phyloP scores from a whole-genome alignment of 2,329 filamentous ascomycete species.

The Zopfia rhizophila region DNA sequence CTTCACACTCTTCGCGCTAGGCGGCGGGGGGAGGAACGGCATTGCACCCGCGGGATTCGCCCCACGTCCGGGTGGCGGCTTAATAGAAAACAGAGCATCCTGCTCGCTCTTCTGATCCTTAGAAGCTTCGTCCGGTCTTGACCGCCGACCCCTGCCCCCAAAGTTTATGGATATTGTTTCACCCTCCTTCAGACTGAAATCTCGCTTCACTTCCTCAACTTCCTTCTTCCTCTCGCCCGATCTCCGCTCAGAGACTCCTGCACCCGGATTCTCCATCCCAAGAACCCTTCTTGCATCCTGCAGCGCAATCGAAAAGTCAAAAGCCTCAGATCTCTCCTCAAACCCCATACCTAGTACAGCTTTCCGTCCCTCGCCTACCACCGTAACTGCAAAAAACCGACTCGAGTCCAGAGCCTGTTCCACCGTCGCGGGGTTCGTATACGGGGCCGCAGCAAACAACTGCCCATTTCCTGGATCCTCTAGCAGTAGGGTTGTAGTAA shows the following conservation, averaged over 20 bases:
- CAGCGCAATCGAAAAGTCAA: slow-evolving; percentile 83
- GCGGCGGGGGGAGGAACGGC: slow-evolving; percentile 72
- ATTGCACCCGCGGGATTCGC: slow-evolving; percentile 31
- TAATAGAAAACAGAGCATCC: slow-evolving; percentile 74
- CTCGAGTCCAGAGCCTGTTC: slow-evolving; percentile 82
- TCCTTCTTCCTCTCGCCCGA: slow-evolving; percentile 47
- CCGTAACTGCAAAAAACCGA: slow-evolving; percentile 85
- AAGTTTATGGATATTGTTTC: slow-evolving; percentile 89
- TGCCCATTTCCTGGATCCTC: slow-evolving; percentile 78
- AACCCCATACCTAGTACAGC: slow-evolving; percentile 87
- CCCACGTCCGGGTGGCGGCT: slow-evolving; percentile 69
- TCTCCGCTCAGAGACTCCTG: slow-evolving; percentile 16
- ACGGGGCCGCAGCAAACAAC: slow-evolving; percentile 86
- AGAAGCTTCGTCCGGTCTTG: slow-evolving; percentile 53
- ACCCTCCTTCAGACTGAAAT: slow-evolving; percentile 88
- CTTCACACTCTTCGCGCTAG: slow-evolving; percentile 70
- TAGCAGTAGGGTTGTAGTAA: slow-evolving; percentile 80
- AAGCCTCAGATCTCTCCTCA: slow-evolving; percentile 85
- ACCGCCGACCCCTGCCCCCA: slow-evolving; percentile 65
- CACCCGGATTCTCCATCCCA: slow-evolving; percentile 63
- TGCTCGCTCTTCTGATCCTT: slow-evolving; percentile 52
- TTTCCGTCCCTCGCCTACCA: slow-evolving; percentile 80
- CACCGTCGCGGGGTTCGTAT: slow-evolving; percentile 72
- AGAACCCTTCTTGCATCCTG: slow-evolving; percentile 80
- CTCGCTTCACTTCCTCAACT: slow-evolving; percentile 68